Base-by-base conservation (phyloP, 805 yeast genomes). In the Scheffersomyces ergatensis region DNA sequence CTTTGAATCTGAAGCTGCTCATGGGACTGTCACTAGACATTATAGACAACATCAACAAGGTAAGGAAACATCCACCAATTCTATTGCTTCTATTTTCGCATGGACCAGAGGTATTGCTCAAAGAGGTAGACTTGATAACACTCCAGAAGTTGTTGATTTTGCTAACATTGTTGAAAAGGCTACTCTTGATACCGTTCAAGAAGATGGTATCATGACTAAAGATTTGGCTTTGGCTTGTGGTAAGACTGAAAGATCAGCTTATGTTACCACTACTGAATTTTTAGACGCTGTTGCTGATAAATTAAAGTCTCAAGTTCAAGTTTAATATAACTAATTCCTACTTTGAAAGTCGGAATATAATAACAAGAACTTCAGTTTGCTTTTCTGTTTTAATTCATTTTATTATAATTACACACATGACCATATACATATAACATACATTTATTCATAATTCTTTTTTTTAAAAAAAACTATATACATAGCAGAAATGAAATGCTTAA, bases 1-100 rank as follows among this genome's bases (percentile, higher is more conserved):
- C n/a, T 85, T 82, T 53, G 93, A 85, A 69, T 74, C 85, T 45
- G 93, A 85, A 63, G 92, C 92, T 44, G 93, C 93, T 25, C 93
- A 85, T 57, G 93, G 93, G 53, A 85, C 93, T 14, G 93, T 85
- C 47, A 85, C 93, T 24, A 82, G 93, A 77, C 93, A 85, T 59
- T 85, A 71, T 69, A 82, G 92, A 77, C 85, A 80, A 63, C 80
- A 82, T 54, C 92, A 85, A 65, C 79, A 79, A 57, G 92, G 92
- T 47, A 82, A 84, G 58, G 88, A 83, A 60, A 85, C 93, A 7
- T 83, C 90, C 4, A 85, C 93, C 40, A 85, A 85, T 67, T 85
- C 93, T 6, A 85, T 85, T 62, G 93, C 93, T 4, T 83, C 89
- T 15, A 85, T 85, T 43, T 85, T 84, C 53, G 93, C 93, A 23